Evolutionary conservation across 2,329 filamentous ascomycete genomes (phyloP).

Genomic region (Uncinocarpus reesii): DNA sequence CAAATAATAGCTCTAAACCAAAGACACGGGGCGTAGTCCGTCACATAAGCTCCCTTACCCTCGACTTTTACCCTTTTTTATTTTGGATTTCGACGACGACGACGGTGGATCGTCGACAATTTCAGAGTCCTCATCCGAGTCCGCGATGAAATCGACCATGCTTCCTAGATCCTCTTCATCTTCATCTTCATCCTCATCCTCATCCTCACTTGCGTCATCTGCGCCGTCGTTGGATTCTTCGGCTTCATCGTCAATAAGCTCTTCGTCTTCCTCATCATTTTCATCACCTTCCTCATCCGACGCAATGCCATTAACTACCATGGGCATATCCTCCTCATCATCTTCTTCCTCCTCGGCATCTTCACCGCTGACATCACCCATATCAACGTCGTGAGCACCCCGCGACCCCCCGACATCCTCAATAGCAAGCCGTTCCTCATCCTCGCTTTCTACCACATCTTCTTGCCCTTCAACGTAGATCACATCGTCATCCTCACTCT

Average conservation of each 20-base stretch:
- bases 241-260: slow-evolving; percentile 37
- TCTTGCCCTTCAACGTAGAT: slow-evolving; percentile 82
- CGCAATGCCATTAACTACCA: slow-evolving; percentile 43
- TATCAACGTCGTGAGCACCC: slow-evolving; percentile 17
- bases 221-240: slow-evolving; percentile 35
- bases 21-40: not conserved
- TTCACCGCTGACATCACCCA: slow-evolving; percentile 28
- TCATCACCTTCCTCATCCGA: slow-evolving; percentile 34
- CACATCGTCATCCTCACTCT: slow-evolving; percentile 57
- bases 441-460: slow-evolving; percentile 41
- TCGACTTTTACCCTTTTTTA: slow-evolving; percentile 6
- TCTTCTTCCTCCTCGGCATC: slow-evolving; percentile 44
- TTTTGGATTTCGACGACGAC: slow-evolving; percentile 29
- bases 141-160: slow-evolving; percentile 39
- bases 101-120: slow-evolving; percentile 21
- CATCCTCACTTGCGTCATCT: slow-evolving; percentile 41
- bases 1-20: not conserved
- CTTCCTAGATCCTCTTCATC: slow-evolving; percentile 50
- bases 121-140: slow-evolving; percentile 36
- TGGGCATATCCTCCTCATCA: slow-evolving; percentile 46
- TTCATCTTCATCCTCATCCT: slow-evolving; percentile 50
- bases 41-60: not conserved
- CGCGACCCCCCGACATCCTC: not conserved
- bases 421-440: slow-evolving; percentile 23
- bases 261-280: slow-evolving; percentile 29